Evolutionary conservation across 2,329 filamentous ascomycete species (phyloP).

Genomic region (Talaromyces atroroseus): DNA sequence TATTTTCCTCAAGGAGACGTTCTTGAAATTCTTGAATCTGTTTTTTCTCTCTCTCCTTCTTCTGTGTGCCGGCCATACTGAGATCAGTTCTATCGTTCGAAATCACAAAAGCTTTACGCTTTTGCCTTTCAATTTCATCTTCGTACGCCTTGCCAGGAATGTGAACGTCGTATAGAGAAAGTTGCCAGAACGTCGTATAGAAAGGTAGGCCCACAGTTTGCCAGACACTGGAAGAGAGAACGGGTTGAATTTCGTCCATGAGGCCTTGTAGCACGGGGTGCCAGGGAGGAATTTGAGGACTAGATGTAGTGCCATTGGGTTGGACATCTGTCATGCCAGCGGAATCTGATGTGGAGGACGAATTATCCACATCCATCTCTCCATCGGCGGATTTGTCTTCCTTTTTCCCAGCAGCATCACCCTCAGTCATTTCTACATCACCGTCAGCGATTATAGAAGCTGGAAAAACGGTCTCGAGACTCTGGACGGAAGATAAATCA

Average conservation of each 20-base stretch:
- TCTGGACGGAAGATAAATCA: constrained; percentile 20
- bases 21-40: constrained; percentile 63
- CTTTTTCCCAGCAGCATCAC: constrained; percentile 16
- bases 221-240: constrained; percentile 60
- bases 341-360: constrained; percentile 16
- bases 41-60: constrained; percentile 66
- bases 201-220: constrained; percentile 70
- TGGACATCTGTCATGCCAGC: background rate
- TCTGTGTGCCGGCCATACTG: constrained; percentile 58
- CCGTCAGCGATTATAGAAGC: constrained; percentile 23
- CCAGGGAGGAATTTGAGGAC: constrained; percentile 46
- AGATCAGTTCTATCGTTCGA: constrained; percentile 68
- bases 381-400: constrained; percentile 18
- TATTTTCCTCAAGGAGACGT: constrained; percentile 66
- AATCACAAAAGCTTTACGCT: constrained; percentile 61
- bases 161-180: constrained; percentile 74
- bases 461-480: constrained; percentile 19
- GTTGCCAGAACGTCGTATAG: constrained; percentile 87
- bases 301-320: constrained; percentile 20
- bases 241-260: constrained; percentile 60
- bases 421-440: constrained; percentile 31
- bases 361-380: constrained; percentile 33
- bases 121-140: constrained; percentile 64
- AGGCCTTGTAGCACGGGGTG: constrained; percentile 69
- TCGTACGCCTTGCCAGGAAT: constrained; percentile 74